Percentiles rank a stretch among this genome's conserved stretches.
Conservation (phyloP, 2,329 filamentous ascomycete species). For the Rugonectria rugulosa region DNA sequence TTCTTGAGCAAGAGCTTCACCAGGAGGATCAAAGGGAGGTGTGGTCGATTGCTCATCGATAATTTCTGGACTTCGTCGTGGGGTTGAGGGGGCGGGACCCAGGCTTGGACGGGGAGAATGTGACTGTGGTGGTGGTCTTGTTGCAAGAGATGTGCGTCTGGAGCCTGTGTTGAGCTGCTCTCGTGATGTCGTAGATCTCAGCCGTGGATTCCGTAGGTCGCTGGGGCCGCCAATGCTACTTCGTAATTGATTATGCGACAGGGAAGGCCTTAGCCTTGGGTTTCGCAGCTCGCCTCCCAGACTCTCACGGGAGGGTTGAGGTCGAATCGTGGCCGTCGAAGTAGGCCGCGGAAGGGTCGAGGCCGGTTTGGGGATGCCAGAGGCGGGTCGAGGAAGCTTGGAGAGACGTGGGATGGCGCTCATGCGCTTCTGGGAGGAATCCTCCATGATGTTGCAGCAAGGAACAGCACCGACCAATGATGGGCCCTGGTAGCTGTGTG, state of each 20-base stretch:
- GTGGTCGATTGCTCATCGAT: constrained; percentile 37
- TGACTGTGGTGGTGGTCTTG: constrained; percentile 27
- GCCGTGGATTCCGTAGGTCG: constrained; percentile 49
- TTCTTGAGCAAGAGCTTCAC: constrained; percentile 30
- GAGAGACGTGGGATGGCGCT: constrained; percentile 49
- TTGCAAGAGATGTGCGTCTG: constrained; percentile 31
- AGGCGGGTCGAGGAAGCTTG: constrained; percentile 46
- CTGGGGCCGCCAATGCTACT: constrained; percentile 28
- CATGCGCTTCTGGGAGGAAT: constrained; percentile 45
- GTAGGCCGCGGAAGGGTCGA: constrained; percentile 35
- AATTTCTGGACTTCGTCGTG: constrained; percentile 27
- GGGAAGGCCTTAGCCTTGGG: constrained; percentile 50
- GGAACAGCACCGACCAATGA: constrained; percentile 4
- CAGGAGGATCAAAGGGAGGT: constrained; percentile 34
- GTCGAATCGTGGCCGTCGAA: constrained; percentile 36
- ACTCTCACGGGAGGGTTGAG: constrained; percentile 41
- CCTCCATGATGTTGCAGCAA: constrained; percentile 40
- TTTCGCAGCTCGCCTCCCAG: constrained; percentile 45
- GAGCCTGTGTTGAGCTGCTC: constrained; percentile 45
- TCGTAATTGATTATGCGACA: constrained; percentile 50
- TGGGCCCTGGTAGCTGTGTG: constrained; percentile 21
- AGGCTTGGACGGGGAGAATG: constrained; percentile 26
- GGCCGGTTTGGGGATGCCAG: constrained; percentile 41
- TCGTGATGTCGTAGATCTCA: constrained; percentile 50
- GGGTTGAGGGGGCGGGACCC: constrained; percentile 31